Conservation (phyloP, 768 basidiomycete genomes). For the Leccinum truebloodii region DNA sequence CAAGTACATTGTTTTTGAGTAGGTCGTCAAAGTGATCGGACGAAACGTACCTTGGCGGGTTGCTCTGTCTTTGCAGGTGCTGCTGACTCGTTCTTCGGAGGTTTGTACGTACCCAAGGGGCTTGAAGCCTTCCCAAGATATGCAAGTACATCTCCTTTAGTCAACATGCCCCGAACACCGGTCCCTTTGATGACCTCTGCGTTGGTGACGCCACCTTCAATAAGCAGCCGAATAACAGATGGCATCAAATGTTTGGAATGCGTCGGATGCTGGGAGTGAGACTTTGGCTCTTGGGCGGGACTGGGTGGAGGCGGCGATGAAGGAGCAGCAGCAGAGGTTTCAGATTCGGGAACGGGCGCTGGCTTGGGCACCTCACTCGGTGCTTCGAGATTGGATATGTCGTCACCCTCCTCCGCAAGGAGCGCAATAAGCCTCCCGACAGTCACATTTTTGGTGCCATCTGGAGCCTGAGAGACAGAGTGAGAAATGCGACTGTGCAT, state of each 20-base stretch:
- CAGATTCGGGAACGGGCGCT: slow-evolving; percentile 16
- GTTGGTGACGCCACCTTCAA: slow-evolving; percentile 55
- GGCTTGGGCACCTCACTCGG: slow-evolving; percentile 31
- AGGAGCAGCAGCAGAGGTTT: slow-evolving; percentile 24
- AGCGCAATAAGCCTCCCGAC: slow-evolving; percentile 91
- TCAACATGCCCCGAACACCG: slow-evolving; percentile 90
- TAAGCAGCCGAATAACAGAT: slow-evolving; percentile 80
- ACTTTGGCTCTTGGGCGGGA: slow-evolving; percentile 27
- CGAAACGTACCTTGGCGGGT: slow-evolving; percentile 37
- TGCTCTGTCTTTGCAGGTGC: slow-evolving; percentile 37
- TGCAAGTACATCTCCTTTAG: slow-evolving; percentile 92
- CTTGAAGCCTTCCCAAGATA: slow-evolving; percentile 81
- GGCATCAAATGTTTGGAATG: slow-evolving; percentile 83
- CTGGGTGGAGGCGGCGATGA: slow-evolving; percentile 21
- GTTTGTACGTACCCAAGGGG: slow-evolving; percentile 75
- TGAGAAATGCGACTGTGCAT: background rate
- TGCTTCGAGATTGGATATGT: slow-evolving; percentile 79
- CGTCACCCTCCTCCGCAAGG: slow-evolving; percentile 94
- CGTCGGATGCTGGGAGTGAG: slow-evolving; percentile 40
- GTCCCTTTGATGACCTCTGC: slow-evolving; percentile 79
- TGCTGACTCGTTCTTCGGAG: slow-evolving; percentile 33
- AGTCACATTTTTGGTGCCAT: slow-evolving; percentile 81
- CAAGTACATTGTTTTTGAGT: background rate
- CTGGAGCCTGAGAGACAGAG: slow-evolving; percentile 49
- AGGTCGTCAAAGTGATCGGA: background rate